Percentiles rank a stretch among this genome's conserved stretches.
Conservation (phyloP, 2,329 filamentous ascomycete species). For the Thelonectria olida region DNA sequence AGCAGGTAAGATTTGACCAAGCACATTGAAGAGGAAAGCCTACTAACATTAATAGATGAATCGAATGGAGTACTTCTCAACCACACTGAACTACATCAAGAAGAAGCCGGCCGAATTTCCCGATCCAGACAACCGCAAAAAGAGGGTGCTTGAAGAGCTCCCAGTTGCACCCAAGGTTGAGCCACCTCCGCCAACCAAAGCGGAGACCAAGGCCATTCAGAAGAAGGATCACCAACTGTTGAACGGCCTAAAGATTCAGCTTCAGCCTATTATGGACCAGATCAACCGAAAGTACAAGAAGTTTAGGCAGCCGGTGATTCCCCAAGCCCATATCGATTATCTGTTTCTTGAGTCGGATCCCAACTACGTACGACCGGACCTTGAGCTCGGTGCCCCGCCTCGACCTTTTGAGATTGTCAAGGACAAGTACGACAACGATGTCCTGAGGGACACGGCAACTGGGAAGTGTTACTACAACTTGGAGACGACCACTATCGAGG, state of each 20-base stretch:
- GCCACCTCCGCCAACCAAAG: slow-evolving; percentile 75
- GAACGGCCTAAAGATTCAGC: slow-evolving; percentile 85
- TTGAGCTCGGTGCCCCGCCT: slow-evolving; percentile 58
- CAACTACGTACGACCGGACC: slow-evolving; percentile 67
- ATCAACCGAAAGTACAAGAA: slow-evolving; percentile 90
- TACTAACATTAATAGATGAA: slow-evolving; percentile 51
- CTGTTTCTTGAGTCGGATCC: slow-evolving; percentile 86
- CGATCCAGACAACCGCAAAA: slow-evolving; percentile 86
- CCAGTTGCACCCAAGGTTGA: slow-evolving; percentile 78
- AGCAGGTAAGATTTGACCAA: slow-evolving; percentile 60
- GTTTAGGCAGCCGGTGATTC: slow-evolving; percentile 83
- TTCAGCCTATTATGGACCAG: slow-evolving; percentile 97
- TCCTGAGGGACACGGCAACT: slow-evolving; percentile 77
- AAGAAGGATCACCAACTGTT: slow-evolving; percentile 84
- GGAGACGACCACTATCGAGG: slow-evolving; percentile 91
- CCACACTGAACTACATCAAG: slow-evolving; percentile 78
- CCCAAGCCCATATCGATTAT: slow-evolving; percentile 78
- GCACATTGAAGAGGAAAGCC: too few species aligned
- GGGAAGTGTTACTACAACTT: slow-evolving; percentile 95
- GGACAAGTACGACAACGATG: slow-evolving; percentile 81
- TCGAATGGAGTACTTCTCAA: slow-evolving; percentile 82
- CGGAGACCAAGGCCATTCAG: slow-evolving; percentile 81
- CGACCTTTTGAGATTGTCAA: slow-evolving; percentile 83
- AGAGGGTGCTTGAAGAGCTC: slow-evolving; percentile 80
- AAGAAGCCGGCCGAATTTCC: slow-evolving; percentile 88